Percentiles rank a stretch among this genome's conserved stretches.
Evolutionary conservation across 176 grass and related monocot species (phyloP).

Genomic region (Eragrostis curvula): DNA sequence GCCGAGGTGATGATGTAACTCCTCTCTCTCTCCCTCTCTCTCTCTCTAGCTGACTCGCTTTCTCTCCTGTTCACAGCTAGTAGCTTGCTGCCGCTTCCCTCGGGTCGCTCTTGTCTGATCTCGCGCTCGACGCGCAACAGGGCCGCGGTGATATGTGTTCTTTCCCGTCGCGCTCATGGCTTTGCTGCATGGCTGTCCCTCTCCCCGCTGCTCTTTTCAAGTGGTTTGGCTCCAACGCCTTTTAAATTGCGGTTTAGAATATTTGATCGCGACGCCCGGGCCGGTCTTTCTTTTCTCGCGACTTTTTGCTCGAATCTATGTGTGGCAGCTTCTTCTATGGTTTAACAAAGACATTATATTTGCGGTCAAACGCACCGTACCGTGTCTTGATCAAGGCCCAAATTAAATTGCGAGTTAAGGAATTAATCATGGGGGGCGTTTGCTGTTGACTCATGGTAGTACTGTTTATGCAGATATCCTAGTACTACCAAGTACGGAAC

Average conservation of each 20-base stretch:
- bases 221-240: slow-evolving; percentile 42
- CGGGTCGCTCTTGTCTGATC: slow-evolving; percentile 29
- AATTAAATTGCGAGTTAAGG: neutral
- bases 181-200: slow-evolving; percentile 27
- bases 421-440: neutral
- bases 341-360: slow-evolving; percentile 17
- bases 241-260: slow-evolving; percentile 51
- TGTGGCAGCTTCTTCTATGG: neutral
- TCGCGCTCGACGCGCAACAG: neutral
- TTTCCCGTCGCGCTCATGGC: slow-evolving; percentile 34
- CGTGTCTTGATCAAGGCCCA: neutral
- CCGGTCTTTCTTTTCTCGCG: slow-evolving; percentile 46
- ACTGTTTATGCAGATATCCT: neutral
- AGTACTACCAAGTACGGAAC: neutral
- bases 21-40: neutral
- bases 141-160: neutral
- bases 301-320: slow-evolving; percentile 9
- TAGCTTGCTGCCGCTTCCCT: neutral
- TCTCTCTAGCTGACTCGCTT: slow-evolving; percentile 7
- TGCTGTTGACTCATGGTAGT: neutral
- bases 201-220: slow-evolving; percentile 49
- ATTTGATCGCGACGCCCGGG: slow-evolving; percentile 49
- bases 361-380: neutral
- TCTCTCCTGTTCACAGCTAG: slow-evolving; percentile 25
- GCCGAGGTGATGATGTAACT: slow-evolving; percentile 33